Percentiles rank a stretch among this genome's conserved stretches.
Conservation (phyloP, 805 yeast genomes). For the Metschnikowia lachancei region DNA sequence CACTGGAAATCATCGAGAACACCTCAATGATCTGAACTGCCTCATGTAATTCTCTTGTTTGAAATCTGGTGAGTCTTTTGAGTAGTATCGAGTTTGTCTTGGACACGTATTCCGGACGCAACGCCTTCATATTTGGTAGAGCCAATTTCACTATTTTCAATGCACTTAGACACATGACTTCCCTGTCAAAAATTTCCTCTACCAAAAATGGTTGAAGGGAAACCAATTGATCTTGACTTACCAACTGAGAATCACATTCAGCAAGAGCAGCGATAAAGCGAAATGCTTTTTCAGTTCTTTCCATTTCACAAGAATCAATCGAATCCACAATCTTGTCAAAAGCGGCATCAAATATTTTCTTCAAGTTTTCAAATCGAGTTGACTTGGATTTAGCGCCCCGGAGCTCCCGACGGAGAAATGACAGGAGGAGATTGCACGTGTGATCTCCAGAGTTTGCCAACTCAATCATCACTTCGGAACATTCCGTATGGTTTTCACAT, state of each 20-base stretch:
- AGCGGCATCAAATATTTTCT: slow-evolving; percentile 2
- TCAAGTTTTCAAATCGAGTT: neutral
- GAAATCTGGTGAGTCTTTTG: slow-evolving; percentile 56
- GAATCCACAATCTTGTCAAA: slow-evolving; percentile 8
- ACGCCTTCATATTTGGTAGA: slow-evolving; percentile 41
- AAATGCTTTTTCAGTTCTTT: slow-evolving; percentile 21
- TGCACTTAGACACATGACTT: slow-evolving; percentile 45
- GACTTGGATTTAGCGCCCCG: neutral
- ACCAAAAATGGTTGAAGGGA: slow-evolving; percentile 64
- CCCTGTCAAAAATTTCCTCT: slow-evolving; percentile 43
- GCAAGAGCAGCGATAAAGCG: slow-evolving; percentile 57
- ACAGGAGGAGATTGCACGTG: neutral
- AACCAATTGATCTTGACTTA: slow-evolving; percentile 64
- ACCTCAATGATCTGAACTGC: slow-evolving; percentile 72
- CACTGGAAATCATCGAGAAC: slow-evolving; percentile 46
- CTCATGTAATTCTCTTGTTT: slow-evolving; percentile 58
- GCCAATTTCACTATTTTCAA: slow-evolving; percentile 54
- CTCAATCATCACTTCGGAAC: slow-evolving; percentile 36
- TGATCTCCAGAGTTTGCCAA: slow-evolving; percentile 23
- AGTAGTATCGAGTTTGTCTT: slow-evolving; percentile 54
- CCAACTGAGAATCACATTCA: slow-evolving; percentile 48
- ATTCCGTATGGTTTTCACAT: neutral
- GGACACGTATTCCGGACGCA: slow-evolving; percentile 50
- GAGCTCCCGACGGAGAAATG: slow-evolving; percentile 6
- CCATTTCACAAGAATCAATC: slow-evolving; percentile 1